Evolutionary conservation across 257 asterid genomes (phyloP).

Genomic region (Cynanchum wilfordii): DNA sequence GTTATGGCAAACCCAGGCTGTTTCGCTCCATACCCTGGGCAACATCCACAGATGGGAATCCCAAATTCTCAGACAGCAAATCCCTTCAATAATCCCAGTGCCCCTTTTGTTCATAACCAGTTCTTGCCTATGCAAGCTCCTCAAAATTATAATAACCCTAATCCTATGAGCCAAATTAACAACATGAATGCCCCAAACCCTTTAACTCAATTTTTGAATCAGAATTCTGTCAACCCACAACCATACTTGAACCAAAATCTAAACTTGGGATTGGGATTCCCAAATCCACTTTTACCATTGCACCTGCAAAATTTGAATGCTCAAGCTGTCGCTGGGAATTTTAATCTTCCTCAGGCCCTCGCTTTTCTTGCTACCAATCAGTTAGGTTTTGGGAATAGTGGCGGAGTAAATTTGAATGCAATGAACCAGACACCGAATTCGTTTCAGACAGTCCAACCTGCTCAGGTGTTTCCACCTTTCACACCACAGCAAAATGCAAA

Average conservation of each 20-base stretch:
- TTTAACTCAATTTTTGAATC: constrained; percentile 36
- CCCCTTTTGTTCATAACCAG: constrained; percentile 37
- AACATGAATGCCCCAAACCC: constrained; percentile 19
- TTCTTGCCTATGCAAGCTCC: constrained; percentile 37
- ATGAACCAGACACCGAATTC: constrained; percentile 27
- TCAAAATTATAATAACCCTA: constrained; percentile 14
- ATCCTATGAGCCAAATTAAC: constrained; percentile 20
- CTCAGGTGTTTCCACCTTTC: constrained; percentile 24
- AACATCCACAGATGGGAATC: constrained; percentile 30
- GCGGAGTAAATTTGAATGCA: constrained; percentile 34
- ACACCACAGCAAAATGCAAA: constrained; percentile 27
- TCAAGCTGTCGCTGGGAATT: constrained; percentile 21
- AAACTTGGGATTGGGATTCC: constrained; percentile 26
- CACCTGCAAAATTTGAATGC: constrained; percentile 28
- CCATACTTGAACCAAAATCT: constrained; percentile 35
- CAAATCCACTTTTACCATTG: constrained; percentile 50
- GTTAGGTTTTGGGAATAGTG: constrained; percentile 27
- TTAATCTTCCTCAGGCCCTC: constrained; percentile 32
- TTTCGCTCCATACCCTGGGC: constrained; percentile 35
- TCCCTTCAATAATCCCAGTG: constrained; percentile 38
- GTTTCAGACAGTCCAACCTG: constrained; percentile 24
- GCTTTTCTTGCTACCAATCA: constrained; percentile 33
- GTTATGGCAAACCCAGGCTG: constrained; percentile 40
- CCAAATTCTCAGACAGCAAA: constrained; percentile 42
- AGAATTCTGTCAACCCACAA: constrained; percentile 34